Base-by-base conservation (phyloP, 2,329 filamentous ascomycete genomes). In the Aspergillus unguis region DNA sequence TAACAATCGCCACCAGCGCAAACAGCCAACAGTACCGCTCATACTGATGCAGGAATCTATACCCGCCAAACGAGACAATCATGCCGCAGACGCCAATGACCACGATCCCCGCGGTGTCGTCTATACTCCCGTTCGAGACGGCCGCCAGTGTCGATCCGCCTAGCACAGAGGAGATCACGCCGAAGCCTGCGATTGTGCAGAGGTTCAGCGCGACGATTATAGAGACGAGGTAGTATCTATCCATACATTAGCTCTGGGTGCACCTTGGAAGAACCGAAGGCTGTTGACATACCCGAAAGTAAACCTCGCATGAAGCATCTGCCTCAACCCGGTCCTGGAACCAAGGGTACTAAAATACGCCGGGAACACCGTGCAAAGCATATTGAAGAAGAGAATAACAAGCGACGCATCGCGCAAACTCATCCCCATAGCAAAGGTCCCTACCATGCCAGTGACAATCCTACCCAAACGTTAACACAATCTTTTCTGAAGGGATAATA, bases 11-110 rank as follows among this genome's bases (percentile, higher is more conserved):
- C 7, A 54, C 28, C 5, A 54, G 42, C 2, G 52, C 46, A 26
- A 54, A 50, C 3, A 47, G 26, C 52, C 52, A 54, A 37, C 47
- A 54, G 38, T 54, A 54, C 7, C 52, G 52, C 47, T 54, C 52
- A n/a, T 50, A 50, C 23, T 54, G 52, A 6, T 54, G 52, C 2
- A 54, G 42, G 26, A 54, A 54, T 10, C 35, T 54, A 25, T 54
- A 54, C 6, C 52, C 52, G 6, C 52, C 52, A n/a, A 54, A 50
- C 2, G 47, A 47, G 4, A 54, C 52, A 2, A 54, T 47, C 52
- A 54, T 54, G 2, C 52, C 52, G 33, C 52, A 54, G 5, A 54
- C 9, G 9, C 42, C 52, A 5, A 54, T 54, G 37, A 54, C 44
- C n/a, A 50, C 52, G 43, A 54, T 54, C 3, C 52, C 52, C 4